Conservation (phyloP, 164 flowering plant genomes). For the Pachysandra terminalis region DNA sequence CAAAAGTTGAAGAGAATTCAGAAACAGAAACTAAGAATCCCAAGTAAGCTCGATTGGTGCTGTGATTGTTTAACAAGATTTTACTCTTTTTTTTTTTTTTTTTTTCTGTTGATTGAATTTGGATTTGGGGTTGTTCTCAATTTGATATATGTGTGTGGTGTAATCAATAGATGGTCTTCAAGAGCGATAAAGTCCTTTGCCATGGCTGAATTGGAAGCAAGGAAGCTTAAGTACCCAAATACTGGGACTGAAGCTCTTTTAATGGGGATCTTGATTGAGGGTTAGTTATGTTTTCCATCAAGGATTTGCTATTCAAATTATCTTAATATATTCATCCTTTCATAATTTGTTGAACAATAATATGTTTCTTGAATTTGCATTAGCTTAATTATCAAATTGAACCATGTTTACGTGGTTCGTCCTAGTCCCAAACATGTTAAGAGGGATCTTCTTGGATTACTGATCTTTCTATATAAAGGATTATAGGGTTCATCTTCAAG, state of each 20-base stretch:
- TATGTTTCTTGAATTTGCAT: too few species aligned
- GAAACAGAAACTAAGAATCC: too few species aligned
- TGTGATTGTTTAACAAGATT: neutral
- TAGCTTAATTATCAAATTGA: too few species aligned
- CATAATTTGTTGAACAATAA: too few species aligned
- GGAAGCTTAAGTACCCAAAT: constrained; percentile 56
- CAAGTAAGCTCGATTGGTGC: constrained; percentile 45
- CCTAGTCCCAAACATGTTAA: too few species aligned
- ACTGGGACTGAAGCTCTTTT: constrained; percentile 83
- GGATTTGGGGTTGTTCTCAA: neutral
- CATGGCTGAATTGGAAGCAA: constrained; percentile 50
- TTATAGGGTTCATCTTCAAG: too few species aligned
- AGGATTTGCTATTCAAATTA: too few species aligned
- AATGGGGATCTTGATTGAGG: constrained; percentile 59
- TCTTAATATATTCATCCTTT: too few species aligned
- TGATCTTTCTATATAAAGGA: too few species aligned
- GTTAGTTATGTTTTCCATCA: constrained; percentile 31
- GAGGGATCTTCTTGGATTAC: too few species aligned
- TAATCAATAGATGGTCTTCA: neutral
- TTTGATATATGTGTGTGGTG: neutral
- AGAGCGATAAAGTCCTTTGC: constrained; percentile 39
- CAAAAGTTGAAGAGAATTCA: constrained; percentile 31
- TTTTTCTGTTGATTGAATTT: neutral
- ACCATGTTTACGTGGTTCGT: too few species aligned
- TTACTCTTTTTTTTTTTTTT: neutral